Base-by-base conservation (phyloP, 495 filamentous ascomycete species). In the Lichenothelia convexa region DNA sequence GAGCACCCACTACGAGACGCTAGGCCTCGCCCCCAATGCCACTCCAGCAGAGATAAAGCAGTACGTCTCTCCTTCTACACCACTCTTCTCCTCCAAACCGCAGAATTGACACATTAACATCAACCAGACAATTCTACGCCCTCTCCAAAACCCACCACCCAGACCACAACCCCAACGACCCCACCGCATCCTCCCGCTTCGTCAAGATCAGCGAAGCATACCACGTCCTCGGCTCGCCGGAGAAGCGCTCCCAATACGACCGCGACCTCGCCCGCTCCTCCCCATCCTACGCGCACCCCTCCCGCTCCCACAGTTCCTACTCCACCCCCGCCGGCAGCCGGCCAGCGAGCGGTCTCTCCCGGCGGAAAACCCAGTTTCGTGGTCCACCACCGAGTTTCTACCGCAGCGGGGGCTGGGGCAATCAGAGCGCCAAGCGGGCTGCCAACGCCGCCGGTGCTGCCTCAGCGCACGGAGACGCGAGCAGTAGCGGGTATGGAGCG, bases 111-210 rank as follows among this genome's bases (percentile, higher is more conserved):
- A 32, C 8, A 24, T n/a, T 9, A 18, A 1, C 33, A 19, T 27
- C 34, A 37, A 33, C 23, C 40, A 80, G 78, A 46, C 74, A 85
- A 65, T 97, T 91, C 70, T 94, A 92, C 68, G 48, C 63, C 45
- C 79, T 97, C 53, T 93, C 84, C 57, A 89, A 93, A 59, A 56
- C 61, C 34, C 79, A 93, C 71, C 89, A 97, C 63, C 89, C 89
- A 11, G 89, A 97, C 70, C 75, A 68, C 57, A 89, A 95, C 65
- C 80, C 67, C 39, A 33, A 59, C 41, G 75, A 92, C 60, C 76
- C 80, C 1, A 53, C 63, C 42, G 80, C 89, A 39, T 60, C 75
- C 16, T 49, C 64, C 22, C 80, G 78, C 53, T 97, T 97, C 69
- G 71, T 86, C 58, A 61, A 67, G 41, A 80, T 97, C 53, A 76